These are phyloP conservation scores for Aspergillus alliaceus DNA, from an alignment of 2,329 filamentous ascomycete species.

Conservation along the genomic window DNA sequence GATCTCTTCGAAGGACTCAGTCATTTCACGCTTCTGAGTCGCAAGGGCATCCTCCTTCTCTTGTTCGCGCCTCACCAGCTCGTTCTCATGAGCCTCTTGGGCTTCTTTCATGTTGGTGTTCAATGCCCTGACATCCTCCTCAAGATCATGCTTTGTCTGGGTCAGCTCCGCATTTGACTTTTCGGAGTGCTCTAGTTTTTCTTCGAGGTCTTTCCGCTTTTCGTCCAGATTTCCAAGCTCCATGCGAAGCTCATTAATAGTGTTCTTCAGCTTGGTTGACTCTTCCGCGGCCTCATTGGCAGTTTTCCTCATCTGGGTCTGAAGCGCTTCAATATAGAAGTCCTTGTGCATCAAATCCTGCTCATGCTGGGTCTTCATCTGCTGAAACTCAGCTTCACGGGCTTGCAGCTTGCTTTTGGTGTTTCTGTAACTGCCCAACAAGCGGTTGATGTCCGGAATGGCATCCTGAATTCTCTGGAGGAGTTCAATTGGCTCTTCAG, in stretches of 20 bases:
- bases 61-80: conserved; percentile 32
- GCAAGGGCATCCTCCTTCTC: conserved; percentile 35
- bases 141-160: conserved; percentile 45
- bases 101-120: conserved; percentile 41
- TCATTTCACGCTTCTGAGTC: conserved; percentile 47
- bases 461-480: conserved; percentile 47
- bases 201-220: conserved; percentile 53
- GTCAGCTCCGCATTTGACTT: conserved; percentile 48
- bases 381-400: conserved; percentile 51
- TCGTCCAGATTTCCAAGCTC: conserved; percentile 53
- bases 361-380: conserved; percentile 51
- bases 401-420: conserved; percentile 51
- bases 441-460: conserved; percentile 48
- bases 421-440: conserved; percentile 50
- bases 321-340: conserved; percentile 53
- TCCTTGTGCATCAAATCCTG: conserved; percentile 55
- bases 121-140: conserved; percentile 39
- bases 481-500: conserved; percentile 40
- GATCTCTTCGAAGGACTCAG: conserved; percentile 50
- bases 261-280: conserved; percentile 42
- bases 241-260: conserved; percentile 49
- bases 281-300: conserved; percentile 53
- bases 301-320: conserved; percentile 50
- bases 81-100: conserved; percentile 47
- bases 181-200: conserved; percentile 45